Conservation (phyloP, 2,329 filamentous ascomycete genomes). For the Clonostachys sp. region DNA sequence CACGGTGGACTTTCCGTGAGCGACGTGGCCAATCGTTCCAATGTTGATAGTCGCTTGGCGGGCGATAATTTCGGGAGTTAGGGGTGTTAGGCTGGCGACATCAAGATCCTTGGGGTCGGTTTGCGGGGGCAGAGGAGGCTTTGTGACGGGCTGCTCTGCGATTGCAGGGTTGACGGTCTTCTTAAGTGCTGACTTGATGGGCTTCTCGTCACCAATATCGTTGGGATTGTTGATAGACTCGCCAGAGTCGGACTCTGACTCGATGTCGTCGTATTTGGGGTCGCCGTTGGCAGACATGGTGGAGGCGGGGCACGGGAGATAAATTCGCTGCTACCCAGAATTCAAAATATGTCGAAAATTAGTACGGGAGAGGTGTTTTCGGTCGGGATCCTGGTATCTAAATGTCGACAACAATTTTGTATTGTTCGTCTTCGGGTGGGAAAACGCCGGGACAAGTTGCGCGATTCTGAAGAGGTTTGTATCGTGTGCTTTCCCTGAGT, state of each 20-base stretch:
- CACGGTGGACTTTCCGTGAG: slow-evolving; percentile 97
- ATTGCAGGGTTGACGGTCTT: slow-evolving; percentile 52
- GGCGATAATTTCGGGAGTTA: slow-evolving; percentile 95
- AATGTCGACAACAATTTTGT: slow-evolving; percentile 6
- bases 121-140: slow-evolving; percentile 69
- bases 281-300: slow-evolving; percentile 56
- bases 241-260: slow-evolving; percentile 64
- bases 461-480: not conserved
- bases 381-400: not conserved
- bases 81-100: slow-evolving; percentile 71
- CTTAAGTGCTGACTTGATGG: slow-evolving; percentile 83
- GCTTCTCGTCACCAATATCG: slow-evolving; percentile 59
- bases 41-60: slow-evolving; percentile 99
- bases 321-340: not conserved
- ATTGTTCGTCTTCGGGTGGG: slow-evolving; percentile 5
- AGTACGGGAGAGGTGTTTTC: not conserved
- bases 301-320: slow-evolving; percentile 19
- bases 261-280: slow-evolving; percentile 65
- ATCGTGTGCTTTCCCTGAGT: slow-evolving; percentile 11
- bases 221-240: slow-evolving; percentile 59
- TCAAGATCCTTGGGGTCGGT: slow-evolving; percentile 89
- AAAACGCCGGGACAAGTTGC: slow-evolving; percentile 15
- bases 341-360: not conserved
- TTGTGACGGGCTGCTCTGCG: slow-evolving; percentile 49
- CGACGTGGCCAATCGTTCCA: slow-evolving; percentile 96